Evolutionary conservation across 2,329 filamentous ascomycete species (phyloP), one percentile per base, ranked within the genome.

Genomic region (Diatrype stigma): DNA sequence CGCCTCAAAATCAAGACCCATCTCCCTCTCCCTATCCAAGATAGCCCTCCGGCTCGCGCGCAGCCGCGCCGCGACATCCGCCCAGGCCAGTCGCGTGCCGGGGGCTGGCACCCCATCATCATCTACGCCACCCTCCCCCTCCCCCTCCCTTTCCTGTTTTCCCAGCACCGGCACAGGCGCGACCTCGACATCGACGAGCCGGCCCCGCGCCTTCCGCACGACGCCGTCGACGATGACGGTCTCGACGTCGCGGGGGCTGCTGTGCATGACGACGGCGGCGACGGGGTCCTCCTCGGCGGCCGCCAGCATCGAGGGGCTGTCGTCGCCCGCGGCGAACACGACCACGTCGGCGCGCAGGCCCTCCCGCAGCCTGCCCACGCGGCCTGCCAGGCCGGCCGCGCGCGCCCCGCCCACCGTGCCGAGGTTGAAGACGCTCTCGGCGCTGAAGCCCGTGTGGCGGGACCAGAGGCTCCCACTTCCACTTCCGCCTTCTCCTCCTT

Each of bases 281-380:
- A 57, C 50, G 22, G 55, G 52, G 48, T 57, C 48, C 45, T 53
- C 55, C 4, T 42, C 46, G 21, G 55, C 55, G 11, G 55, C 55
- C 17, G 47, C 52, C 30, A 57, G 47, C 55, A 57, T 55, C 7
- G 34, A 22, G 7, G 55, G 52, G 14, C 47, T 51, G 26, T 45
- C 40, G 26, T 42, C 44, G 32, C 77, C 72, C n/a, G n/a, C n/a
- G 26, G 26, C 26, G 46, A 78, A 78, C 0, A 80, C 64, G 2
- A 77, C 65, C 0, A 81, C 52, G 60, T 80, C 78, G 2, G 77
- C 77, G 32, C 65, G 62, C 53, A 73, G 73, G 0, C 76, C 75
- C 12, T 70, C 71, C n/a, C 62, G 63, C 37, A 81, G 64, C 17
- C 67, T 71, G 0, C 76, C 77, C 22, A 78, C 26, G 64, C 70